phyloP scores from a whole-genome alignment of 208 protist genomes.

The Acanthamoeba rhysodes region DNA sequence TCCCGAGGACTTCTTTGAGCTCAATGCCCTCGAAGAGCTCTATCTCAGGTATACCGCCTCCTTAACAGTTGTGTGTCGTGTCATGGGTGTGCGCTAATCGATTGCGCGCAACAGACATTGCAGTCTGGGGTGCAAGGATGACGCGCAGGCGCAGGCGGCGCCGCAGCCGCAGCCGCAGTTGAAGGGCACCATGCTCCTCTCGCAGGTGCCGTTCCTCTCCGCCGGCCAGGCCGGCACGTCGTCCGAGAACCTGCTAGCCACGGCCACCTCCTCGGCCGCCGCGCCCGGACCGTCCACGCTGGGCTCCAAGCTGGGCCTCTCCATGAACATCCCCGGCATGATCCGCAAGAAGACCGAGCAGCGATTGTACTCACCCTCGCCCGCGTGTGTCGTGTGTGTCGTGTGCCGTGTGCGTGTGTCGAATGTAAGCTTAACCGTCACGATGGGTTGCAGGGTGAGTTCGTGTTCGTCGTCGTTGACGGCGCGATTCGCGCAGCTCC shows the following conservation, averaged over 20 bases:
- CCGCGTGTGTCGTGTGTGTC: neutral
- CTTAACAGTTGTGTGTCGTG: neutral
- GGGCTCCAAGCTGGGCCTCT: slow-evolving; percentile 11
- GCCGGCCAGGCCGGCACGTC: neutral
- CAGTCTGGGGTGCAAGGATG: neutral
- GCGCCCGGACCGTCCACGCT: neutral
- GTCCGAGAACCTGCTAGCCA: neutral
- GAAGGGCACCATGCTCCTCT: slow-evolving; percentile 26
- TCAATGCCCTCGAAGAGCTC: neutral
- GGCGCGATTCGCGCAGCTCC: neutral
- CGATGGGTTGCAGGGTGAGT: neutral
- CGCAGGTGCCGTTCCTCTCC: neutral
- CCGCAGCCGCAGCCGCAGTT: neutral
- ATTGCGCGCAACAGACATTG: neutral
- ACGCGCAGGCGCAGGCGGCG: neutral
- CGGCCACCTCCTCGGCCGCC: neutral
- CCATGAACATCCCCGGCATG: neutral
- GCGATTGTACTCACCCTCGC: neutral
- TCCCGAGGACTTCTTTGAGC: neutral
- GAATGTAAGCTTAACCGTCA: no score
- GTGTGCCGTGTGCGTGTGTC: neutral
- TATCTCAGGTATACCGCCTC: neutral
- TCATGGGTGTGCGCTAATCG: neutral
- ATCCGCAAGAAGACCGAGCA: neutral
- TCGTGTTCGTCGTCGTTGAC: neutral